phyloP scores from a whole-genome alignment of 805 yeast species.

The Kluyveromyces wickerhamii region DNA sequence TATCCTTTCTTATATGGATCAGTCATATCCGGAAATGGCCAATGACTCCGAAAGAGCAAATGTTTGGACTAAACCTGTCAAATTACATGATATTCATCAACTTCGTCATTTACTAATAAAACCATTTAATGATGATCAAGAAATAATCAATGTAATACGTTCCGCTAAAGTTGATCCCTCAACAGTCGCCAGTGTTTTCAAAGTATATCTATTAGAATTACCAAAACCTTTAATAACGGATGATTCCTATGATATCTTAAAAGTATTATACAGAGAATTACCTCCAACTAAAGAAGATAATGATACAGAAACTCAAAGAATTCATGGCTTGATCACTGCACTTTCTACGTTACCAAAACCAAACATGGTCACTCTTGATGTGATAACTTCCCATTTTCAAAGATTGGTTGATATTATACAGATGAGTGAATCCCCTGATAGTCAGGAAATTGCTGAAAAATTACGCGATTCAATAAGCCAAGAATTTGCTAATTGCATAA shows the following conservation, averaged over 20 bases:
- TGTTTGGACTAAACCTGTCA: slow-evolving; percentile 62
- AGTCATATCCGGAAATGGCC: slow-evolving; percentile 56
- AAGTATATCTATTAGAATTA: slow-evolving; percentile 66
- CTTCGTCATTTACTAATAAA: slow-evolving; percentile 42
- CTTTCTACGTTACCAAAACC: slow-evolving; percentile 60
- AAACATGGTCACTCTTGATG: slow-evolving; percentile 72
- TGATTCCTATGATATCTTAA: slow-evolving; percentile 57
- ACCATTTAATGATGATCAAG: slow-evolving; percentile 27
- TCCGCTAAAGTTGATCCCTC: slow-evolving; percentile 39
- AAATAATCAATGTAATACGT: slow-evolving; percentile 27
- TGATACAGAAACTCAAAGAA: slow-evolving; percentile 31
- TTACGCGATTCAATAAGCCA: slow-evolving; percentile 45
- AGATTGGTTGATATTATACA: slow-evolving; percentile 49
- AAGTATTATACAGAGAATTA: slow-evolving; percentile 53
- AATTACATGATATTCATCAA: slow-evolving; percentile 51
- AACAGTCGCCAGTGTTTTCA: slow-evolving; percentile 58
- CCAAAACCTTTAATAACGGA: slow-evolving; percentile 70
- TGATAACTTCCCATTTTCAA: slow-evolving; percentile 66
- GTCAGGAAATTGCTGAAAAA: slow-evolving; percentile 29
- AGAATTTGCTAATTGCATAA: slow-evolving; percentile 56
- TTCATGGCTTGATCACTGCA: slow-evolving; percentile 57
- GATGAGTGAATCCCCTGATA: slow-evolving; percentile 32
- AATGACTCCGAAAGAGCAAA: slow-evolving; percentile 61
- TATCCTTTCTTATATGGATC: slow-evolving; percentile 59
- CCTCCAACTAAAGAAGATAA: slow-evolving; percentile 25